Evolutionary conservation across 2,329 filamentous ascomycete species (phyloP), one percentile per base, ranked within the genome.

Genomic region (Penicillium sclerotigenum): DNA sequence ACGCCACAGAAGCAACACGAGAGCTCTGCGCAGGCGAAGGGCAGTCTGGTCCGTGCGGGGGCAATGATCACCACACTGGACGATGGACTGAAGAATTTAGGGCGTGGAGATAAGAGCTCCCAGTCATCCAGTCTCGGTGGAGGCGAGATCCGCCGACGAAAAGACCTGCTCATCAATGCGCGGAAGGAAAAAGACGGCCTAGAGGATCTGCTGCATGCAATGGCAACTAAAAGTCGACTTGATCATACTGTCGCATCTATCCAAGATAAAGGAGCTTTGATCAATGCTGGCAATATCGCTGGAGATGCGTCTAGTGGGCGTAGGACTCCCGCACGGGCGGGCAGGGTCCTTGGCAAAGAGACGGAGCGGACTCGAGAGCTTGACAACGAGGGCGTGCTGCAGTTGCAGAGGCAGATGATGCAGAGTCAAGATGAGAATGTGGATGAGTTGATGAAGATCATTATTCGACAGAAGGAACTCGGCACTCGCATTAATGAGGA

Each of bases 321-420:
- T 10, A 61, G 58, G 34, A 67, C 65, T 24, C 58, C 65, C 5
- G 63, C 76, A 70, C 51, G 81, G 76, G 52, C 73, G 73, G 64
- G 84, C 70, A 54, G 83, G 59, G 60, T 84, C 64, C 42, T 82
- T 68, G 65, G 77, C 63, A 77, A 77, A 46, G 85, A 87, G 72
- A 87, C 84, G 0, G 81, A 84, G 59, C 77, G 80, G 37, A 87
- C 85, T 10, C 73, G 84, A 13, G 83, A 86, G 63, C 66, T 87
- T 59, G 85, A 87, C 68, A 87, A 87, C 59, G 73, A 80, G n/a
- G 84, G 84, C 0, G 82, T 87, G 14, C 60, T 87, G 62, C 83
- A 86, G 69, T 66, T 87, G 58, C 85, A 87, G 71, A 77, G 80
- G 61, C 81, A 86, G 64, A 80, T 84, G 54, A 86, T 87, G 73